Conservation (phyloP, 805 yeast species). For the Lipomyces orientalis region DNA sequence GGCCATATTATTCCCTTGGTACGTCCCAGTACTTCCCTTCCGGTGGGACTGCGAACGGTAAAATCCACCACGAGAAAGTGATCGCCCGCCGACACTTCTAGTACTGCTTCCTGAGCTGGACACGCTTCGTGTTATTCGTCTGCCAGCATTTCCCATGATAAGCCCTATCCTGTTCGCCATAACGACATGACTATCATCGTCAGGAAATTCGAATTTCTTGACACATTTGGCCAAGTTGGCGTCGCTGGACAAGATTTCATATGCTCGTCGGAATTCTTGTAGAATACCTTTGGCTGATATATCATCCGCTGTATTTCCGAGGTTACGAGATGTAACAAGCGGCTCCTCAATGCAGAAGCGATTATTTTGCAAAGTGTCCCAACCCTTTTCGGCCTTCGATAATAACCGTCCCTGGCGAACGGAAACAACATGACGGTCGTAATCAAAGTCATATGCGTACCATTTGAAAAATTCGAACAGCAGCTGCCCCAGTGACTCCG, state of each 20-base stretch:
- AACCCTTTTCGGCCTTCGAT: constrained; percentile 38
- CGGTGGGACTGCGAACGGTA: constrained; percentile 17
- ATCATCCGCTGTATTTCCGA: constrained; percentile 42
- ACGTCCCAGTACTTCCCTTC: constrained; percentile 9
- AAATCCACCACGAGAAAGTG: constrained; percentile 20
- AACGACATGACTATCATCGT: constrained; percentile 16
- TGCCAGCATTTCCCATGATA: not conserved
- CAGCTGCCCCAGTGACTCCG: constrained; percentile 37
- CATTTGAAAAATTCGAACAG: constrained; percentile 38
- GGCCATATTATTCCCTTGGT: not conserved
- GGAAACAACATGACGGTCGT: constrained; percentile 36
- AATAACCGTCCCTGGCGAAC: constrained; percentile 39
- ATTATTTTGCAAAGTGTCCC: constrained; percentile 40
- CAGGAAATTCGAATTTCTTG: constrained; percentile 30
- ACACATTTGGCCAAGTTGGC: constrained; percentile 17
- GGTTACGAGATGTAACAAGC: constrained; percentile 35
- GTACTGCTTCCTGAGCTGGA: constrained; percentile 7
- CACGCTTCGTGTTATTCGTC: constrained; percentile 11
- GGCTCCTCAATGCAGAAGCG: constrained; percentile 42
- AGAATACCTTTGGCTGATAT: constrained; percentile 39
- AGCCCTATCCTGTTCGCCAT: constrained; percentile 14
- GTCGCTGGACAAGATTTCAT: constrained; percentile 22
- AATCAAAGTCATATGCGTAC: constrained; percentile 39
- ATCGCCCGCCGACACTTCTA: not conserved
- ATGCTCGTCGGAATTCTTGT: constrained; percentile 40